Conservation (phyloP, 768 basidiomycete genomes). For the Leucocoprinus birnbaumii region DNA sequence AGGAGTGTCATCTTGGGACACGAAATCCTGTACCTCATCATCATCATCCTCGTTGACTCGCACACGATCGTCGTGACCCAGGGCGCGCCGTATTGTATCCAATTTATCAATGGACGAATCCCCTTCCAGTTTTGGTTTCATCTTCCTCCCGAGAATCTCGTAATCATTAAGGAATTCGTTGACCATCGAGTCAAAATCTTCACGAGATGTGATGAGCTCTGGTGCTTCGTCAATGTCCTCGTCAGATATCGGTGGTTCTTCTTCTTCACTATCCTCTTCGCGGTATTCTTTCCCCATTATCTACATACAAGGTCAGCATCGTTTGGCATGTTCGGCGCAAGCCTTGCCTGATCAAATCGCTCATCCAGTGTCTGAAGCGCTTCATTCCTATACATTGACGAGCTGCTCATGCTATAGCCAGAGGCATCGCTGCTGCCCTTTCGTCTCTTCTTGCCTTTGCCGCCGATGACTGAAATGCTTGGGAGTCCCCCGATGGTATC, state of each 20-base stretch:
- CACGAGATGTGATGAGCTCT: conserved; percentile 74
- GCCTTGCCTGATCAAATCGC: conserved; percentile 83
- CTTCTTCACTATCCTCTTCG: conserved; percentile 42
- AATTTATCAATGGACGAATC: conserved; percentile 77
- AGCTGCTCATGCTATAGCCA: conserved; percentile 97
- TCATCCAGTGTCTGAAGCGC: conserved; percentile 88
- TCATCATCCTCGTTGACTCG: conserved; percentile 41
- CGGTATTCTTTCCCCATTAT: conserved; percentile 83
- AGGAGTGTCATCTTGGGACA: conserved; percentile 46
- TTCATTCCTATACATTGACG: conserved; percentile 92
- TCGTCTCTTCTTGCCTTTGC: conserved; percentile 65
- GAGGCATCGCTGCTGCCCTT: conserved; percentile 82
- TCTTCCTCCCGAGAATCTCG: conserved; percentile 85
- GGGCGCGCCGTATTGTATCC: conserved; percentile 69
- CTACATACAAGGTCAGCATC: conserved; percentile 22
- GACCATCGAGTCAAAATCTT: conserved; percentile 89
- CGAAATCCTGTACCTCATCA: conserved; percentile 40
- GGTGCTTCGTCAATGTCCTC: conserved; percentile 54
- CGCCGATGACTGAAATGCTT: conserved; percentile 72
- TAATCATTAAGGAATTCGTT: conserved; percentile 92
- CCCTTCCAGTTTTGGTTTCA: conserved; percentile 73
- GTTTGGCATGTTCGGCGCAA: background rate
- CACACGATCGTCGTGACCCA: conserved; percentile 68
- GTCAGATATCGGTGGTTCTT: conserved; percentile 19
- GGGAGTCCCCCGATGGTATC: conserved; percentile 83